Evolutionary conservation across 345 rosid genomes (phyloP), one percentile per base, ranked within the genome.

Genomic region (Linum lewisii): DNA sequence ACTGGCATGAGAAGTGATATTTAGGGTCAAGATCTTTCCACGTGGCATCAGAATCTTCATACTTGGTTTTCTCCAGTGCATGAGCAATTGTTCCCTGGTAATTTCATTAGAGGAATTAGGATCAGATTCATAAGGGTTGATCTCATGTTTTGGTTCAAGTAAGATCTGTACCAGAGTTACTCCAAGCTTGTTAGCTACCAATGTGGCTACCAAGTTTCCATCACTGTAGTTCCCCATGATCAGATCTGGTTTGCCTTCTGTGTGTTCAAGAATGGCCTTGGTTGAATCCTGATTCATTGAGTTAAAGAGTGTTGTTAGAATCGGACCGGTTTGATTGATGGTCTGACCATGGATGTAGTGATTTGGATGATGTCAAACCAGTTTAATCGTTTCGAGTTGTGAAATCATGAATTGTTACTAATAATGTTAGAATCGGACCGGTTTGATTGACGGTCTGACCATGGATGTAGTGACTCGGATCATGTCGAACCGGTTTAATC

Each of bases 1-100:
- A 93, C 66, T 93, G 99, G 55, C 95, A 93, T 51, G 95, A 89
- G 73, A 93, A 93, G 54, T 92, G 95, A 71, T 89, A 93, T 69
- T 89, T 89, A 0, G 81, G 72, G 19, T 93, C 99, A 5, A 89
- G 60, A 25, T 85, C 88, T 64, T 84, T 93, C 99, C 97, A 93
- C 25, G 78, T 84, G 38, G 75, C 88, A 68, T 93, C 99, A 22
- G 95, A 93, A 62, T 87, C 91, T 73, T 87, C 91, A 7, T 93
- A 85, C 77, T 89, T 93, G 4, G 97, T 82, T 66, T 89, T 93
- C 83, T 93, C 99, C 34, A 87, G 66, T 18, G 97, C 99, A 55
- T 93, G 99, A 67, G 97, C 97, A 54, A 89, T 89, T 5, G 91
- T 93, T 69, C 77, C 98, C 79, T 82, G 76, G 51, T 51, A 50